Evolutionary conservation across 257 asterid genomes (phyloP).

Genomic region (Lavandula angustifolia): DNA sequence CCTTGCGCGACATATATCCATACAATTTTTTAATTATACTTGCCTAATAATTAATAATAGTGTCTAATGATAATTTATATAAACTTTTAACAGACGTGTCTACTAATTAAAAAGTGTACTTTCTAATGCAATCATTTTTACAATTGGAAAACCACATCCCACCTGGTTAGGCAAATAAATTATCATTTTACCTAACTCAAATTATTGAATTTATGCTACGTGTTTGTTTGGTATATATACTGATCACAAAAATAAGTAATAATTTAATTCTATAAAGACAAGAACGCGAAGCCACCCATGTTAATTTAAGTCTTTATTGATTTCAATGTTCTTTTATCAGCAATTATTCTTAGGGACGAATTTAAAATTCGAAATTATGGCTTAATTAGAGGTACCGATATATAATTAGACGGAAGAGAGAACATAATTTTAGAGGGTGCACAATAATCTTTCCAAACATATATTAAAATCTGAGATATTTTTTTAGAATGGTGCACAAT

Average conservation of each 20-base stretch:
- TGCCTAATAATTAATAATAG: background rate
- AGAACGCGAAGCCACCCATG: background rate
- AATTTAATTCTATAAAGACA: conserved; percentile 1
- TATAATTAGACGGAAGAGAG: too few relatives aligned
- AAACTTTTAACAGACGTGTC: background rate
- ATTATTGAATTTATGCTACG: conserved; percentile 23
- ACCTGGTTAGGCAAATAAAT: conserved; percentile 22
- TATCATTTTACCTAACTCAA: conserved; percentile 23
- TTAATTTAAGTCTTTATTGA: background rate
- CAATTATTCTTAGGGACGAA: too few relatives aligned
- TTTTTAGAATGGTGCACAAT: too few relatives aligned
- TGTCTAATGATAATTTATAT: background rate
- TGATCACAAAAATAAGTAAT: background rate
- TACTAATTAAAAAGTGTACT: background rate
- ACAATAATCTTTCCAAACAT: too few relatives aligned
- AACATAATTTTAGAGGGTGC: too few relatives aligned
- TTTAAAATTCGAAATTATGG: too few relatives aligned
- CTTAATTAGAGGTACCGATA: too few relatives aligned
- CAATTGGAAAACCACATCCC: background rate
- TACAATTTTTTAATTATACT: background rate
- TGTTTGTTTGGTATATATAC: conserved; percentile 11
- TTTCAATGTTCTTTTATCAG: too few relatives aligned
- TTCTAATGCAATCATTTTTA: background rate
- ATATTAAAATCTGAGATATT: too few relatives aligned
- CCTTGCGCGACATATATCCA: too few relatives aligned